Evolutionary conservation across 1,284 basidiomycete species (phyloP), one percentile per base, ranked within the genome.

Genomic region (Mycosarcoma mackinlayi): DNA sequence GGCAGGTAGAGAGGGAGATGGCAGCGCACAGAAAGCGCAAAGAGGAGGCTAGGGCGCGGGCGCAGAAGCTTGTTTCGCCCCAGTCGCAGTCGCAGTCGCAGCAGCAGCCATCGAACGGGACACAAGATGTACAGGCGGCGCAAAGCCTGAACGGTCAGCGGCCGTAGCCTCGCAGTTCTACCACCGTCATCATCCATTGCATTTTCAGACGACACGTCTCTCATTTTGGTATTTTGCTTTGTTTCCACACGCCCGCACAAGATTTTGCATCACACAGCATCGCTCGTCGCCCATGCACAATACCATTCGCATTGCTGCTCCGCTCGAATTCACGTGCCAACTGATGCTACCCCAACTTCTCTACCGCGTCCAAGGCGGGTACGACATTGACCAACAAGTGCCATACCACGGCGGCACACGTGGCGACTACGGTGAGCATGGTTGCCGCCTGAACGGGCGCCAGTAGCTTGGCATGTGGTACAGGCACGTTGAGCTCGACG

Each of bases 1-100:
- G 33, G 34, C 41, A 53, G 21, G 70, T 73, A 16, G 62, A 76
- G 42, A 33, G 63, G 23, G 63, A 60, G 10, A 66, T 66, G 63
- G 52, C 48, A 9, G 48, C 39, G 31, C 44, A 46, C n/a, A 62
- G 54, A 51, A 50, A 56, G 55, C 59, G 67, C 23, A 58, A 53
- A 30, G 66, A 60, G n/a, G 61, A 56, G 25, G 61, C 61, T 1
- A 48, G 44, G 23, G 13, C 50, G 18, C n/a, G 67, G 8, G 61
- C 66, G 27, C 54, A 58, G 52, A 58, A 46, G 21, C 37, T 68
- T 5, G 56, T 44, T 0, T n/a, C 21, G 16, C 23, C 10, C 10
- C 30, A 44, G 41, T 19, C 14, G n/a, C 25, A 31, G 42, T 42
- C 13, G 48, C 14, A 31, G 19, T 19, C 28, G 18, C 27, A 28